These are phyloP conservation scores for Dillenia turbinata DNA, from an alignment of 164 flowering plant genomes.

Conservation along the genomic window DNA sequence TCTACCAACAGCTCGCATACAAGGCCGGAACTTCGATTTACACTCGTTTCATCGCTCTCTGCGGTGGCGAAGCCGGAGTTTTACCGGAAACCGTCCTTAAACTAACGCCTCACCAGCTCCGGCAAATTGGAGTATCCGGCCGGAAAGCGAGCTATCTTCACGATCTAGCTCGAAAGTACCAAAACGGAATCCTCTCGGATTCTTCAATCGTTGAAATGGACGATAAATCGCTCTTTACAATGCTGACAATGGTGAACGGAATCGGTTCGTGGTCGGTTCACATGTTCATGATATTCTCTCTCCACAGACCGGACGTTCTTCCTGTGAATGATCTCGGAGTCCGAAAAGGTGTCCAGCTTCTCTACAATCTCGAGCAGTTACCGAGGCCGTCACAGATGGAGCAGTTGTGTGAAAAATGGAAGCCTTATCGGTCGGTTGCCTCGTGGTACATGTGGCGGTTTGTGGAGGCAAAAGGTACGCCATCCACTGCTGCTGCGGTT, in stretches of 20 bases:
- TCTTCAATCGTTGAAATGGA: constrained; percentile 75
- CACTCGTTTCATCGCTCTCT: constrained; percentile 71
- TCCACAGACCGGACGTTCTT: constrained; percentile 91
- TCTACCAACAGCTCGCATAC: constrained; percentile 90
- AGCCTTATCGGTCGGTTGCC: constrained; percentile 88
- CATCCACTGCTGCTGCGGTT: constrained; percentile 30
- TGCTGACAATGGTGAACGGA: constrained; percentile 98
- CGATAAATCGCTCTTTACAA: constrained; percentile 79
- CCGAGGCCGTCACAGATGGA: constrained; percentile 98
- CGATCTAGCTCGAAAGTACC: constrained; percentile 84
- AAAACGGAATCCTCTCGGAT: constrained; percentile 74
- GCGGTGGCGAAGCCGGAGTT: constrained; percentile 78
- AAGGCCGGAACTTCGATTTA: constrained; percentile 91
- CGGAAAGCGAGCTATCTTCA: constrained; percentile 88
- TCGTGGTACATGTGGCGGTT: constrained; percentile 96
- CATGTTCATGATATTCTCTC: constrained; percentile 95
- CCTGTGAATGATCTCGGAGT: constrained; percentile 83
- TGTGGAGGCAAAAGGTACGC: constrained; percentile 55
- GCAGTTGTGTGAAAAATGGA: constrained; percentile 86
- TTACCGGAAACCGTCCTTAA: constrained; percentile 62
- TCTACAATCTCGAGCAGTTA: constrained; percentile 64
- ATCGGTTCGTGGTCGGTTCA: constrained; percentile 98
- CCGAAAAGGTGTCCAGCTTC: constrained; percentile 80
- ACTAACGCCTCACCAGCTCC: constrained; percentile 60
- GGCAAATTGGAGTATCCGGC: constrained; percentile 89